Conservation (phyloP, 176 grass and related monocot genomes). For the Poa annua region DNA sequence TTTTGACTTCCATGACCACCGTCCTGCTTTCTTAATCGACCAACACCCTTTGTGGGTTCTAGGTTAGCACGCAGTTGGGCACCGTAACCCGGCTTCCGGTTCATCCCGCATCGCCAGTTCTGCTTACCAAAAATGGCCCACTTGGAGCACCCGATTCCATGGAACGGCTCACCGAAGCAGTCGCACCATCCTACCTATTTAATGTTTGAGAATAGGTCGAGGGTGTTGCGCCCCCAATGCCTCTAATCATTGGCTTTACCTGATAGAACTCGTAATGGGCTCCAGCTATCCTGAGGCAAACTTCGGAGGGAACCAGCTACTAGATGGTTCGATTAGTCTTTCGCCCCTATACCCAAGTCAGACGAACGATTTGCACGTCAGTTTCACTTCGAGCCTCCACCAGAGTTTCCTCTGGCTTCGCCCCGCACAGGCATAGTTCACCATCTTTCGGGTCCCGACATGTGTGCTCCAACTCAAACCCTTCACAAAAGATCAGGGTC, state of each 20-base stretch:
- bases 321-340: slow-evolving; percentile 81
- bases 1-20: no score
- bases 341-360: slow-evolving; percentile 61
- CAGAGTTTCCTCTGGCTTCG: slow-evolving; percentile 71
- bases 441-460: slow-evolving; percentile 89
- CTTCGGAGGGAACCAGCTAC: slow-evolving; percentile 71
- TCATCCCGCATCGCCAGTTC: slow-evolving; percentile 60
- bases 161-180: slow-evolving; percentile 49
- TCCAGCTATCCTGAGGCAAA: slow-evolving; percentile 81
- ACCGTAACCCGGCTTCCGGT: slow-evolving; percentile 28
- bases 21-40: no score
- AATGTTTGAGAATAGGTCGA: no score
- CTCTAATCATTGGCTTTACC: slow-evolving; percentile 93
- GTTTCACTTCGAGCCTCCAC: slow-evolving; percentile 69
- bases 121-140: slow-evolving; percentile 68
- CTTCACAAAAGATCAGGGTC: slow-evolving; percentile 71
- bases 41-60: no score
- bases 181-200: no score
- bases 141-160: slow-evolving; percentile 43
- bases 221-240: no score
- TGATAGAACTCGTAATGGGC: slow-evolving; percentile 64
- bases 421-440: slow-evolving; percentile 60
- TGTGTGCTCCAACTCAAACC: slow-evolving; percentile 77
- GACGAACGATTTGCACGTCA: slow-evolving; percentile 68
- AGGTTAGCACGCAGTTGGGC: slow-evolving; percentile 54